A percentile compares a stretch with the other conserved stretches of the same genome.
These are phyloP conservation scores for Sordaria brevicollis DNA, from an alignment of 495 filamentous ascomycete genomes.

Conservation along the genomic window DNA sequence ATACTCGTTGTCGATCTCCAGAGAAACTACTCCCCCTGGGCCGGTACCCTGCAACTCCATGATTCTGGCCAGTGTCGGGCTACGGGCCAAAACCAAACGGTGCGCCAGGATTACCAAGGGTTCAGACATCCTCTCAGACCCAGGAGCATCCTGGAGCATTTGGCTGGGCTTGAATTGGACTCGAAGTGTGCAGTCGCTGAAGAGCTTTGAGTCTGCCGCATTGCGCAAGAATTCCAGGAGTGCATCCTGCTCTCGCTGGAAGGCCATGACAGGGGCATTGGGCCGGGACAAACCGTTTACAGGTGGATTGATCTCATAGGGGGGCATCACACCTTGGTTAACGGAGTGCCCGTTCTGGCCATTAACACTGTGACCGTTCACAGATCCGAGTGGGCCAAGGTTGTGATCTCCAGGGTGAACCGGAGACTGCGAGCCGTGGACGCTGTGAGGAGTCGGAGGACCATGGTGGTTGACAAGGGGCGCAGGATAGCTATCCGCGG, in stretches of 20 bases:
- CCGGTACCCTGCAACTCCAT: conserved; percentile 12
- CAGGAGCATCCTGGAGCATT: conserved; percentile 34
- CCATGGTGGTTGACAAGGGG: conserved; percentile 27
- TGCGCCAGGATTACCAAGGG: conserved; percentile 36
- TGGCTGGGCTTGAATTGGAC: conserved; percentile 28
- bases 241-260: conserved; percentile 23
- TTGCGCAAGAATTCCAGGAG: conserved; percentile 26
- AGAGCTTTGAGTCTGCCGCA: conserved; percentile 28
- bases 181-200: conserved; percentile 40
- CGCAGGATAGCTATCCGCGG: conserved; percentile 28
- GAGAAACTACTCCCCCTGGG: conserved; percentile 21
- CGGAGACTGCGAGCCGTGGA: conserved; percentile 44
- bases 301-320: conserved; percentile 5
- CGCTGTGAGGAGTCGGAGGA: conserved; percentile 42
- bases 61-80: conserved; percentile 23
- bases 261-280: not conserved
- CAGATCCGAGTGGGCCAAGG: conserved; percentile 15
- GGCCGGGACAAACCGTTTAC: conserved; percentile 1
- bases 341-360: conserved; percentile 1
- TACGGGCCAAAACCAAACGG: conserved; percentile 42
- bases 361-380: conserved; percentile 8
- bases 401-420: conserved; percentile 23
- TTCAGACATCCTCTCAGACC: conserved; percentile 26
- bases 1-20: conserved; percentile 38
- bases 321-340: not conserved